phyloP scores from a whole-genome alignment of 768 basidiomycete genomes.

The Termitomyces sp. region DNA sequence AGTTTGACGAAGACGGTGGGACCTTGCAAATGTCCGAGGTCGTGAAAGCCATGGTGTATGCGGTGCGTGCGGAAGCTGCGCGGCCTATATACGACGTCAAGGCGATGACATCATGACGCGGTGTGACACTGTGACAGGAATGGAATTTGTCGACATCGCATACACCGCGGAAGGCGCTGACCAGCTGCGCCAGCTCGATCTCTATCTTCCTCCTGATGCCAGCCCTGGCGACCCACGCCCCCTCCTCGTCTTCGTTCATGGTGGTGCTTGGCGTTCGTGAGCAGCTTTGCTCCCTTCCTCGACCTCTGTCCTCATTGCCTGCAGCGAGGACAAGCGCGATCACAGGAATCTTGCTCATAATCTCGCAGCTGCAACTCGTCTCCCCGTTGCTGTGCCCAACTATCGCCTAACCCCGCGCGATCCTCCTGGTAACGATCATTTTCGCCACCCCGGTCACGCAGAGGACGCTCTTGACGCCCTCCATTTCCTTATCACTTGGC shows the following conservation, averaged over 20 bases:
- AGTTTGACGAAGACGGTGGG: constrained; percentile 11
- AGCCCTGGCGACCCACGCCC: constrained; percentile 4
- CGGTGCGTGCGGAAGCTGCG: neutral
- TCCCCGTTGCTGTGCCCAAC: constrained; percentile 67
- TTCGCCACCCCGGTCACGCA: constrained; percentile 69
- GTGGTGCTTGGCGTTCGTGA: constrained; percentile 81
- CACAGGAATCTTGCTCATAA: constrained; percentile 48
- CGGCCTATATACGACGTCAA: neutral
- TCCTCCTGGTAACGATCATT: constrained; percentile 27
- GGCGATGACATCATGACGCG: constrained; percentile 13
- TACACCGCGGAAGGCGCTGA: constrained; percentile 31
- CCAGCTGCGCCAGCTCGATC: constrained; percentile 47
- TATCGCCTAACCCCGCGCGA: constrained; percentile 62
- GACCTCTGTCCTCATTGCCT: constrained; percentile 2
- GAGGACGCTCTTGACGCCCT: constrained; percentile 62
- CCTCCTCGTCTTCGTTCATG: constrained; percentile 71
- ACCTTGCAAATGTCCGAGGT: constrained; percentile 77
- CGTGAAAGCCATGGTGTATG: constrained; percentile 57
- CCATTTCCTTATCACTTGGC: constrained; percentile 48
- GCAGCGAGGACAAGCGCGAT: constrained; percentile 70
- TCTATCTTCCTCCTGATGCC: constrained; percentile 33
- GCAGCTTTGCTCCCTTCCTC: constrained; percentile 17
- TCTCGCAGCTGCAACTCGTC: constrained; percentile 45
- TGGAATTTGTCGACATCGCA: constrained; percentile 30
- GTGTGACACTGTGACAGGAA: constrained; percentile 3